Evolutionary conservation across 2,329 filamentous ascomycete species (phyloP).

Genomic region (Cyphellophora europaea): DNA sequence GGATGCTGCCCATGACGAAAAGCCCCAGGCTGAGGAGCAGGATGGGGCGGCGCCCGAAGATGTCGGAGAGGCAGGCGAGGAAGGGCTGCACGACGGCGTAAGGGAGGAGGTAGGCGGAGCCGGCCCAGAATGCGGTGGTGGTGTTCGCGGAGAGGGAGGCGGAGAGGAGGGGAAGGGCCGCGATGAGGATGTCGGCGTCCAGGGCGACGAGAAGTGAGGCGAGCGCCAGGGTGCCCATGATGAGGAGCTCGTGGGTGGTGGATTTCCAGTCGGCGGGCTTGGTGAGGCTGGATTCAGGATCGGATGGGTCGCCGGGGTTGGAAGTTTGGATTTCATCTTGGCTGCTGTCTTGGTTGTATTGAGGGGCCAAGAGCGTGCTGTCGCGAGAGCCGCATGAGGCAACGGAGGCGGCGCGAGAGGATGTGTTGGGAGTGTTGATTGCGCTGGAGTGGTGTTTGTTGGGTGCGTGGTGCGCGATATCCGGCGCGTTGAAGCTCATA

Average conservation of each 20-base stretch:
- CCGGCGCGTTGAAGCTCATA: no score
- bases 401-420: no score
- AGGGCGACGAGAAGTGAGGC: constrained; percentile 41
- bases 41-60: constrained; percentile 39
- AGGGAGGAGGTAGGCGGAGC: constrained; percentile 38
- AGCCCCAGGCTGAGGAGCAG: constrained; percentile 34
- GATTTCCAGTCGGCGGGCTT: background rate
- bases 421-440: no score
- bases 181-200: constrained; percentile 39
- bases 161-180: constrained; percentile 32
- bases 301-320: no score
- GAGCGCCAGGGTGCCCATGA: constrained; percentile 26
- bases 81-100: constrained; percentile 35
- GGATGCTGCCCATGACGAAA: constrained; percentile 37
- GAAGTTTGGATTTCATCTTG: no score
- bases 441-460: no score
- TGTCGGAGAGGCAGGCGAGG: constrained; percentile 33
- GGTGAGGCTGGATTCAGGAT: no score
- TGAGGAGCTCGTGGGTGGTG: constrained; percentile 2
- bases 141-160: constrained; percentile 24
- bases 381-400: no score
- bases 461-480: no score
- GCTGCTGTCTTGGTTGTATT: no score
- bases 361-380: no score
- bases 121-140: constrained; percentile 40